Evolutionary conservation across 805 yeast genomes (phyloP).

Genomic region (Pichia ethanolica): DNA sequence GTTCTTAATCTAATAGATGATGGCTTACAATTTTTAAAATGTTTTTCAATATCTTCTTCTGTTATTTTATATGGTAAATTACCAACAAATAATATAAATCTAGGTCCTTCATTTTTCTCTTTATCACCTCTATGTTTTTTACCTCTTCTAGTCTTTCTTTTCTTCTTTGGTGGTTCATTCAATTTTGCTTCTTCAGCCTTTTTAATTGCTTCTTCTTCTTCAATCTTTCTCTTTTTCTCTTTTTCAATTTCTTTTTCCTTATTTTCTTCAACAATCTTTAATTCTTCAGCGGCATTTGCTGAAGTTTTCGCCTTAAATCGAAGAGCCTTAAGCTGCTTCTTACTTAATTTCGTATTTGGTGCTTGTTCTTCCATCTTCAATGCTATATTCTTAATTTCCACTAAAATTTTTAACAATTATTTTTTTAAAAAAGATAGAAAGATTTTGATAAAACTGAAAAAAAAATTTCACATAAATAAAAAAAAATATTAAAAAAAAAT

Average conservation of each 20-base stretch:
- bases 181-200: constrained; percentile 18
- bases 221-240: constrained; percentile 20
- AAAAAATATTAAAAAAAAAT: too few species aligned
- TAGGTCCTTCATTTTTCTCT: constrained; percentile 33
- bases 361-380: background rate
- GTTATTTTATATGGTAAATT: constrained; percentile 72
- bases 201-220: constrained; percentile 21
- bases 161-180: constrained; percentile 42
- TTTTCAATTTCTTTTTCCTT: constrained; percentile 8
- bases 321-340: constrained; percentile 58
- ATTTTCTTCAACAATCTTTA: constrained; percentile 22
- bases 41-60: constrained; percentile 53
- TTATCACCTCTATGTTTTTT: constrained; percentile 57
- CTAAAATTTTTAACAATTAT: too few species aligned
- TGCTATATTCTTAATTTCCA: background rate
- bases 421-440: too few species aligned
- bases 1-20: constrained; percentile 68
- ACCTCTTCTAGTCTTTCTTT: constrained; percentile 71
- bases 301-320: constrained; percentile 39
- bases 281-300: constrained; percentile 30
- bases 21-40: constrained; percentile 70
- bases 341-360: constrained; percentile 39
- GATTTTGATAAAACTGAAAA: too few species aligned
- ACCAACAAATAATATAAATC: constrained; percentile 85
- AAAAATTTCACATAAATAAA: too few species aligned